phyloP scores from a whole-genome alignment of 805 yeast species.

The Ogataea neopini region DNA sequence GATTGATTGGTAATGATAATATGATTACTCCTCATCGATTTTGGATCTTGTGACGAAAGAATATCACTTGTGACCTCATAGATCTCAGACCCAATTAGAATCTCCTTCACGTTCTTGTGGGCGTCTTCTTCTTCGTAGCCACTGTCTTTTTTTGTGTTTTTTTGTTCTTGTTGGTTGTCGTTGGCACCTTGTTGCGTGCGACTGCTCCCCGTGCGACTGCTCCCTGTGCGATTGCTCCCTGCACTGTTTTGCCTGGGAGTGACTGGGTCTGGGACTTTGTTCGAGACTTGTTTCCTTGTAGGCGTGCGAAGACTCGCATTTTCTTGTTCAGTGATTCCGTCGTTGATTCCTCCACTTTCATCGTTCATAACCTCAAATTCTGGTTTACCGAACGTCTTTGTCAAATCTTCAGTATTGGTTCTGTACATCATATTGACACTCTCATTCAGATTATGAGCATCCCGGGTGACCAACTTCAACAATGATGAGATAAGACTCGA shows the following conservation, averaged over 20 bases:
- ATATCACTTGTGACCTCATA: constrained; percentile 27
- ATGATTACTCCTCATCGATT: constrained; percentile 17
- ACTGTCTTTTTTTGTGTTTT: constrained; percentile 7
- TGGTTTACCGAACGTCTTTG: constrained; percentile 17
- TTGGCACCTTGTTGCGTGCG: constrained; percentile 16
- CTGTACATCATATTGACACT: constrained; percentile 31
- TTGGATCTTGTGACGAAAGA: constrained; percentile 23
- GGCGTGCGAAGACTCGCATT: constrained; percentile 11
- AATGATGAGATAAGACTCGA: constrained; percentile 15
- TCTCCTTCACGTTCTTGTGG: constrained; percentile 18
- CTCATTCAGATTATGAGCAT: constrained; percentile 26
- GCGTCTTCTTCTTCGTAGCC: constrained; percentile 12
- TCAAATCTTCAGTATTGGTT: constrained; percentile 14
- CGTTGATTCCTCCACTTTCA: constrained; percentile 29
- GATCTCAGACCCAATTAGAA: constrained; percentile 19
- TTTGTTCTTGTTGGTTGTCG: constrained; percentile 15
- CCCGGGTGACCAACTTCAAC: constrained; percentile 24
- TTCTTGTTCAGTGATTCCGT: constrained; percentile 26
- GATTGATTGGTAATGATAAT: constrained; percentile 2
- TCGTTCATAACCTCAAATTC: constrained; percentile 23
- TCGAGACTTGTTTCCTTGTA: constrained; percentile 6
- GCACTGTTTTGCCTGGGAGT: constrained; percentile 5
- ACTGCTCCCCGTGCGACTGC: constrained; percentile 26
- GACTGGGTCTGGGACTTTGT: constrained; percentile 6
- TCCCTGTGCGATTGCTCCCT: constrained; percentile 18